Base-by-base conservation (phyloP, 495 filamentous ascomycete species). In the Talaromyces trachyspermus region DNA sequence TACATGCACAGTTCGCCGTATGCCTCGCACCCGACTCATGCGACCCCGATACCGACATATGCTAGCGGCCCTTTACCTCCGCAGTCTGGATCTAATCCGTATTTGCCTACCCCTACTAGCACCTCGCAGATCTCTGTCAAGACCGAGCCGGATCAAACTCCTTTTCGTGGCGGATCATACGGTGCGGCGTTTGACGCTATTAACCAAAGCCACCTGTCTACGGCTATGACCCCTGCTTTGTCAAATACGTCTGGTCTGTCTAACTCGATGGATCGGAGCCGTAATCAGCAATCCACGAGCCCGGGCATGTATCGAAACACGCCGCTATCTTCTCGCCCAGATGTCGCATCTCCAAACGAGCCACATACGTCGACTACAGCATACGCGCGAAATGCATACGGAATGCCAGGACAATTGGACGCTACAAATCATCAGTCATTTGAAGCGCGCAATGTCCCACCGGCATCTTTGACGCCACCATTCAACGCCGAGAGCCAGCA, bases 291-390 rank as follows among this genome's bases (percentile, higher is more conserved):
- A 2, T 64, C 70, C 22, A 65, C 68, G 53, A 69, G 65, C 42
- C 62, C 61, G 0, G 59, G 66, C 6, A 66, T 63, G 5, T 72
- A 72, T 36, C 61, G 69, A 42, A 71, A 69, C 32, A 62, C 65
- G 0, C 70, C 69, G 4, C 66, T 72, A 9, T 70, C 69, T 11
- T 68, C 65, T 17, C 62, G 67, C 3, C 68, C 69, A 4, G 69
- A 72, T 35, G 61, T 62, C 5, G 66, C 69, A 14, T 70, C 69
- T 0, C 69, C 69, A 7, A 65, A 66, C 49, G 69, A 72, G 36
- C 59, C 67, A 1, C 57, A 67, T 6, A 66, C 66, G 0, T 62
- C 67, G 0, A 65, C 51, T 32, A 65, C 60, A 7, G 17, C 38
- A 15, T 70, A 60, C 52, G 69, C 67, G 8, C 65, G 64, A 11